Evolutionary conservation across 2,329 filamentous ascomycete genomes (phyloP).

Genomic region (Trichoderma semiorbis): DNA sequence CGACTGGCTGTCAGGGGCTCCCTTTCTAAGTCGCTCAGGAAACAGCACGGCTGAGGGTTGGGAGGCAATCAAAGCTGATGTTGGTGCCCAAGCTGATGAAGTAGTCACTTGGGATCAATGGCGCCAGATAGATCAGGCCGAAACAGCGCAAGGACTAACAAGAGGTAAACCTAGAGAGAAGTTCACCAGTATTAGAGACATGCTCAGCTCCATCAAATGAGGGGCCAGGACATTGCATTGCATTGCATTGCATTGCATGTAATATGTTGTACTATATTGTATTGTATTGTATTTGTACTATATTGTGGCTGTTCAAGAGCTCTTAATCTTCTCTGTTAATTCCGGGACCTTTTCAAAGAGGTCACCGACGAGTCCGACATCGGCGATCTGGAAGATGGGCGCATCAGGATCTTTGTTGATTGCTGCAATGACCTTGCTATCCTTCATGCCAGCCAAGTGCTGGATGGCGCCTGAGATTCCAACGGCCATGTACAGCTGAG

Average conservation of each 20-base stretch:
- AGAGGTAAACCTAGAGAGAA: slow-evolving; percentile 78
- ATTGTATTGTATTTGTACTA: slow-evolving; percentile 23
- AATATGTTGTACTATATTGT: slow-evolving; percentile 23
- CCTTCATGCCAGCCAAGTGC: slow-evolving; percentile 98
- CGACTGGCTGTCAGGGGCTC: slow-evolving; percentile 61
- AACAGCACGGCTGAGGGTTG: slow-evolving; percentile 53
- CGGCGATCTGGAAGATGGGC: slow-evolving; percentile 96
- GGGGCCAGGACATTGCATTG: neutral
- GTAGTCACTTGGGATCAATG: slow-evolving; percentile 82
- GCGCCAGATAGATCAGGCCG: slow-evolving; percentile 75
- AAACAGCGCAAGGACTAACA: slow-evolving; percentile 61
- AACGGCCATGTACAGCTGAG: slow-evolving; percentile 89
- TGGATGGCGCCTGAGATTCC: slow-evolving; percentile 98
- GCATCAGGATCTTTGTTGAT: slow-evolving; percentile 98
- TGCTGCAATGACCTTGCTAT: slow-evolving; percentile 97
- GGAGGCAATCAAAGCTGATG: slow-evolving; percentile 67
- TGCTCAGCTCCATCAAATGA: slow-evolving; percentile 52
- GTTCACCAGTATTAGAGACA: slow-evolving; percentile 54
- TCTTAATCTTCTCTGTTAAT: slow-evolving; percentile 90
- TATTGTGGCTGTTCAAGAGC: slow-evolving; percentile 31
- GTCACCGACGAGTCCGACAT: slow-evolving; percentile 93
- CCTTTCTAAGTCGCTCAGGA: slow-evolving; percentile 36
- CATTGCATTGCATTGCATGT: neutral
- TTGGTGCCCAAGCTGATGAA: slow-evolving; percentile 50
- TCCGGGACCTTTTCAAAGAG: slow-evolving; percentile 94